Percentiles rank a stretch among this genome's conserved stretches.
These are phyloP conservation scores for Hypoxylon sp. DNA, from an alignment of 2,329 filamentous ascomycete species.

Conservation along the genomic window DNA sequence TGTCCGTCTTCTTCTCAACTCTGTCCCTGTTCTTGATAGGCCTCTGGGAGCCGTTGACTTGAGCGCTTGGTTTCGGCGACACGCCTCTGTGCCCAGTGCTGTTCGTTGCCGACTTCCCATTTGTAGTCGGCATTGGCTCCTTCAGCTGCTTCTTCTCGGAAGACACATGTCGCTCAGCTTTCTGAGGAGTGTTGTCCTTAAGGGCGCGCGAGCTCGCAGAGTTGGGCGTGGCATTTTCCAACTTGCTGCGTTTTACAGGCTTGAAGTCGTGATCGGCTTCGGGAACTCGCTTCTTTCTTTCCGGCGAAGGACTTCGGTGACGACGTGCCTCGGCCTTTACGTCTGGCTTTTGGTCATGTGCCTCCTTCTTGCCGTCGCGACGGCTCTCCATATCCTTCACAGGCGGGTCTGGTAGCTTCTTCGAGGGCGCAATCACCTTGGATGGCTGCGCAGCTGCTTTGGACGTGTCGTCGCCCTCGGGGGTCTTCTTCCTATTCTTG, in stretches of 20 bases:
- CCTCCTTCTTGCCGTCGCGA: conserved; percentile 37
- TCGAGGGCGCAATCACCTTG: conserved; percentile 37
- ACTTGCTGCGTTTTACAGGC: conserved; percentile 56
- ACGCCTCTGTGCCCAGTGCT: conserved; percentile 37
- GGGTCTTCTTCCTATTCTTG: conserved; percentile 60
- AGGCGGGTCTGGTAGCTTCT: conserved; percentile 33
- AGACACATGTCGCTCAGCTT: conserved; percentile 34
- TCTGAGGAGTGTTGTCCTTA: conserved; percentile 37
- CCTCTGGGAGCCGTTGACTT: conserved; percentile 54
- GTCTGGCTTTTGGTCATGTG: conserved; percentile 27
- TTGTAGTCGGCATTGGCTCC: conserved; percentile 38
- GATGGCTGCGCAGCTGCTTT: conserved; percentile 36
- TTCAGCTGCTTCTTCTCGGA: conserved; percentile 37
- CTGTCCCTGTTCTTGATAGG: conserved; percentile 46
- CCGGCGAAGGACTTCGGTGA: conserved; percentile 51
- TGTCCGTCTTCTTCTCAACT: conserved; percentile 51
- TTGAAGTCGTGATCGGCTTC: conserved; percentile 56
- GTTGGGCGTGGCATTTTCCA: conserved; percentile 47
- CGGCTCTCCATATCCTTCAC: conserved; percentile 40
- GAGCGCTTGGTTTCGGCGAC: conserved; percentile 51
- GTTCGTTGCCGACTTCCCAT: conserved; percentile 38
- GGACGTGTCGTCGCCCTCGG: conserved; percentile 41
- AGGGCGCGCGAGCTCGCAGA: conserved; percentile 28
- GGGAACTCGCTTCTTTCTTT: conserved; percentile 56
- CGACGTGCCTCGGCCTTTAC: conserved; percentile 42